phyloP scores from a whole-genome alignment of 1,139 yeast genomes.

The Pneumocystis murina region DNA sequence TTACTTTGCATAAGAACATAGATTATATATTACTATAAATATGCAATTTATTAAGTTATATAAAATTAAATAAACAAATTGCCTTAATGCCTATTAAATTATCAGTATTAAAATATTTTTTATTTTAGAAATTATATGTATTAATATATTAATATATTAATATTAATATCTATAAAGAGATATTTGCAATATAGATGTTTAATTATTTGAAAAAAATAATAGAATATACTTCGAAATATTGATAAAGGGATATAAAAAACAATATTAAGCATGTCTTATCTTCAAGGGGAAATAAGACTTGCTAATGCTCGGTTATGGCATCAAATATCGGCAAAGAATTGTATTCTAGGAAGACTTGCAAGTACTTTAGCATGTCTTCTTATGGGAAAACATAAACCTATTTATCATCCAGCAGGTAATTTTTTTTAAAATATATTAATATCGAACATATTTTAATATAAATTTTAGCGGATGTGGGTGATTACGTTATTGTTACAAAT shows the following conservation, averaged over 20 bases:
- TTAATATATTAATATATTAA: too few relatives aligned
- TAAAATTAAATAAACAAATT: too few relatives aligned
- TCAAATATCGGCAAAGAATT: conserved; percentile 74
- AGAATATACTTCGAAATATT: too few relatives aligned
- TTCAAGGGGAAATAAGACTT: conserved; percentile 19
- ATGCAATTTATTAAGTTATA: too few relatives aligned
- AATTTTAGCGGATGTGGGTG: conserved; percentile 65
- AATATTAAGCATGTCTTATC: not conserved
- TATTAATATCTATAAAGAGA: too few relatives aligned
- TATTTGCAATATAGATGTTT: too few relatives aligned
- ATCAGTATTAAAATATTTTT: too few relatives aligned
- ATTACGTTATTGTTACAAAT: conserved; percentile 90
- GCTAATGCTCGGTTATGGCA: conserved; percentile 90
- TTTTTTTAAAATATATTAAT: not conserved
- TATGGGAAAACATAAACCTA: conserved; percentile 94
- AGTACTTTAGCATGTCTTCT: conserved; percentile 71
- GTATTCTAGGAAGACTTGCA: conserved; percentile 88
- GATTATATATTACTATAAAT: too few relatives aligned
- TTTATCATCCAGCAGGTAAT: conserved; percentile 43
- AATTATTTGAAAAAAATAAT: too few relatives aligned
- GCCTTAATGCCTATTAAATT: too few relatives aligned
- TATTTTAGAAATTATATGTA: too few relatives aligned
- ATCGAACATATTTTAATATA: conserved; percentile 18
- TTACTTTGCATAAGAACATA: too few relatives aligned
- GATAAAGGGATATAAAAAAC: not conserved